Conservation (phyloP, 2,329 filamentous ascomycete species). For the Rutstroemia sp. region DNA sequence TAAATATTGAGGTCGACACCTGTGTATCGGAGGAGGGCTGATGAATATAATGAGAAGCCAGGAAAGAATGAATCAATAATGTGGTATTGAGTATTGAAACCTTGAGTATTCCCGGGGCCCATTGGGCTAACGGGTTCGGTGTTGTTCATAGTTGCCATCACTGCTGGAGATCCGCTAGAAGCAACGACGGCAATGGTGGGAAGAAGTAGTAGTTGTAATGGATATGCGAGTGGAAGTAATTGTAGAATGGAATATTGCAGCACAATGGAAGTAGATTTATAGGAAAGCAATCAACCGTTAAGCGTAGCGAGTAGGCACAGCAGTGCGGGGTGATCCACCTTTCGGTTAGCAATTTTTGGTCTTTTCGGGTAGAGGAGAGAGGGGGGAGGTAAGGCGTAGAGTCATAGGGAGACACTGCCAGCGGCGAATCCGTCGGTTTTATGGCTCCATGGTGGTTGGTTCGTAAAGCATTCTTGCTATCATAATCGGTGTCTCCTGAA, state of each 20-base stretch:
- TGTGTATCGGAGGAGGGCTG: slow-evolving; percentile 46
- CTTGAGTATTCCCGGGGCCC: neutral
- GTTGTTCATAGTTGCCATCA: neutral
- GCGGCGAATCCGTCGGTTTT: neutral
- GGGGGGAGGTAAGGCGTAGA: neutral
- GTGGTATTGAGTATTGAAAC: slow-evolving; percentile 29
- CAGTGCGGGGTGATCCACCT: too few species aligned
- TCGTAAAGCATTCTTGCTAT: too few species aligned
- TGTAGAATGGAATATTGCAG: too few species aligned
- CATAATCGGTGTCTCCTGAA: too few species aligned
- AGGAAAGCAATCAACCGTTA: too few species aligned
- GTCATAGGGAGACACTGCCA: neutral
- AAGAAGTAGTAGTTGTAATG: neutral
- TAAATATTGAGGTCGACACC: slow-evolving; percentile 57
- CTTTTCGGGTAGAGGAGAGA: neutral
- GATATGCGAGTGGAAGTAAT: neutral
- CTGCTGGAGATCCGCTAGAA: neutral
- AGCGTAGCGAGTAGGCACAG: too few species aligned
- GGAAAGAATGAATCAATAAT: slow-evolving; percentile 57
- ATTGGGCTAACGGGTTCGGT: neutral
- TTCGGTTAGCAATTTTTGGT: neutral
- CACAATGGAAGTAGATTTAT: neutral
- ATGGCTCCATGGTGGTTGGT: neutral
- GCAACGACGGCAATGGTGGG: neutral
- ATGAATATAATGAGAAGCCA: slow-evolving; percentile 52